Conservation (phyloP, 148 eudicot genomes). For the Silene uniflora region DNA sequence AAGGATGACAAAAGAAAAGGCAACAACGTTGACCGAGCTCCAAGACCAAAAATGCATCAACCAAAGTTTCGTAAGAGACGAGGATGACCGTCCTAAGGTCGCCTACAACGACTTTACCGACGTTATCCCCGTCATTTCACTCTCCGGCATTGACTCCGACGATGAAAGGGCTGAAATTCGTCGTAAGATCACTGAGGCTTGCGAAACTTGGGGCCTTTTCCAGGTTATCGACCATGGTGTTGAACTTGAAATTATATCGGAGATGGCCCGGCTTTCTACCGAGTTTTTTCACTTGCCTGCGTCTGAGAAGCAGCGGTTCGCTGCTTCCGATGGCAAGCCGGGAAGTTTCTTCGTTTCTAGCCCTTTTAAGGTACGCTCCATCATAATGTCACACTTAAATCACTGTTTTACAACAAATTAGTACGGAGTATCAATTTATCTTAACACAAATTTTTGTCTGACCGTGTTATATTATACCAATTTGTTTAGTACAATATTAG, state of each 20-base stretch:
- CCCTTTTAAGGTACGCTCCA: slow-evolving; percentile 27
- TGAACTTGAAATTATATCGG: slow-evolving; percentile 28
- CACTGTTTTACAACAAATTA: no score
- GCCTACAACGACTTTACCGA: slow-evolving; percentile 53
- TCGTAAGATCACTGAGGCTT: slow-evolving; percentile 48
- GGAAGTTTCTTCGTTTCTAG: slow-evolving; percentile 73
- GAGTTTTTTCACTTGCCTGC: slow-evolving; percentile 55
- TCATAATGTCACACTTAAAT: no score
- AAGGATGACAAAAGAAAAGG: not conserved
- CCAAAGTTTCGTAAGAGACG: slow-evolving; percentile 45
- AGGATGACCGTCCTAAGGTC: slow-evolving; percentile 64
- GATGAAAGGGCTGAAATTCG: slow-evolving; percentile 40
- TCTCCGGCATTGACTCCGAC: slow-evolving; percentile 46
- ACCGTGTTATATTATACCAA: no score
- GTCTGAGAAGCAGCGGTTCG: slow-evolving; percentile 55
- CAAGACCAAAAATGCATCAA: not conserved
- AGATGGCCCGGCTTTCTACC: slow-evolving; percentile 45
- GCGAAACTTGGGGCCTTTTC: slow-evolving; percentile 68
- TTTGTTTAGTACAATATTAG: no score
- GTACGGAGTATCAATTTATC: no score
- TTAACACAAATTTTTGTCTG: no score
- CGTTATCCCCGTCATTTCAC: slow-evolving; percentile 58
- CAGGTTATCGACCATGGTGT: slow-evolving; percentile 72
- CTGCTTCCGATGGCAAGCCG: slow-evolving; percentile 54
- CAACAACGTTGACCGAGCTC: not conserved